These are phyloP conservation scores for Trichophyton benhamiae DNA, from an alignment of 2,329 filamentous ascomycete genomes.

Conservation along the genomic window DNA sequence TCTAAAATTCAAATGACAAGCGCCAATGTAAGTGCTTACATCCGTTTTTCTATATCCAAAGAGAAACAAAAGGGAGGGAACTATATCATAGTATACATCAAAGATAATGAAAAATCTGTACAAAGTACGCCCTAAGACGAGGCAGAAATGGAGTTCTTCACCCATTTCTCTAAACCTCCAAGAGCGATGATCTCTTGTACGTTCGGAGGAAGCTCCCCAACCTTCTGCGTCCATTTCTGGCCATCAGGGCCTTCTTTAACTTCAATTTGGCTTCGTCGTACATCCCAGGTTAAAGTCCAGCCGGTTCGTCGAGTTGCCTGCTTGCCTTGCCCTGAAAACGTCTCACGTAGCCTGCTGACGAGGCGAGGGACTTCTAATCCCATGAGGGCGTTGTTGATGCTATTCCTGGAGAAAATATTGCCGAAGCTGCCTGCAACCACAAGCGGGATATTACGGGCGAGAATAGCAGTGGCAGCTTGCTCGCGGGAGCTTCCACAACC, in stretches of 20 bases:
- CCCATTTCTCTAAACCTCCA: conserved; percentile 73
- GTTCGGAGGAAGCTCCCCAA: conserved; percentile 71
- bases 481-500: conserved; percentile 72
- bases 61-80: too few species aligned
- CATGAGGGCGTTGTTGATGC: conserved; percentile 32
- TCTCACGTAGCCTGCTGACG: conserved; percentile 23
- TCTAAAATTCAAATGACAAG: not conserved
- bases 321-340: conserved; percentile 37
- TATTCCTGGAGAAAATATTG: conserved; percentile 64
- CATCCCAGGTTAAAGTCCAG: conserved; percentile 75
- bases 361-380: conserved; percentile 28
- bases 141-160: conserved; percentile 51
- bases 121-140: not conserved
- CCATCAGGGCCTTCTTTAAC: conserved; percentile 59
- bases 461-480: conserved; percentile 75
- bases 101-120: not conserved
- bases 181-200: conserved; percentile 73
- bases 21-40: not conserved
- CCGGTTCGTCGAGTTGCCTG: conserved; percentile 59
- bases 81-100: not conserved
- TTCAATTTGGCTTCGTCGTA: conserved; percentile 55
- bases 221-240: conserved; percentile 61
- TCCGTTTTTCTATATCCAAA: not conserved
- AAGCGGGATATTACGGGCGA: conserved; percentile 67
- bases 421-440: conserved; percentile 71